phyloP scores from a whole-genome alignment of 495 filamentous ascomycete genomes.

The Baudoinia panamericana region DNA sequence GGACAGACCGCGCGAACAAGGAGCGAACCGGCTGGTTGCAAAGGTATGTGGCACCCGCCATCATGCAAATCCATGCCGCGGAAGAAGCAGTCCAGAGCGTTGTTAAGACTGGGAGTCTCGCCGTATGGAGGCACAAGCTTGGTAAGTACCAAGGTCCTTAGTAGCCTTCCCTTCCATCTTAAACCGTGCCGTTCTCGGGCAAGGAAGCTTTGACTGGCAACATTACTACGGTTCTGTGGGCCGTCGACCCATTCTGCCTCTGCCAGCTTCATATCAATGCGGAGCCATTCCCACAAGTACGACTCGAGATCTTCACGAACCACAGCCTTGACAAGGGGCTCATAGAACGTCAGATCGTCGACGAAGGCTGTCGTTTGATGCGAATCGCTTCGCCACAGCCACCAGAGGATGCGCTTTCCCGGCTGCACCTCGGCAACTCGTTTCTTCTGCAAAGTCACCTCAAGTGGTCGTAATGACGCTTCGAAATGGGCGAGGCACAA shows the following conservation, averaged over 20 bases:
- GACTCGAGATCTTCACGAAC: slow-evolving; percentile 10
- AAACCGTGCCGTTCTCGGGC: background rate
- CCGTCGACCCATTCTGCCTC: too few relatives aligned
- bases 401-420: slow-evolving; percentile 8
- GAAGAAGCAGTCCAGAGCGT: slow-evolving; percentile 7
- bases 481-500: slow-evolving; percentile 9
- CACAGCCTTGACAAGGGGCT: background rate
- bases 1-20: too few relatives aligned
- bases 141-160: background rate
- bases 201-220: background rate
- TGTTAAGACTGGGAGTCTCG: background rate
- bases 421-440: background rate
- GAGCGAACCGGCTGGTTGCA: too few relatives aligned
- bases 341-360: background rate
- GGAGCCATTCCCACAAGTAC: slow-evolving; percentile 15
- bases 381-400: slow-evolving; percentile 9
- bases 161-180: slow-evolving; percentile 10
- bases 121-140: background rate
- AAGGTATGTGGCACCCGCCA: too few relatives aligned
- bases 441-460: background rate
- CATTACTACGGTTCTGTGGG: background rate
- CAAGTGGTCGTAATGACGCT: background rate
- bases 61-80: too few relatives aligned
- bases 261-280: background rate
- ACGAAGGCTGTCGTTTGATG: slow-evolving; percentile 4